Evolutionary conservation across 331 rosid genomes (phyloP), one percentile per base, ranked within the genome.

Genomic region (Acacia concinna): DNA sequence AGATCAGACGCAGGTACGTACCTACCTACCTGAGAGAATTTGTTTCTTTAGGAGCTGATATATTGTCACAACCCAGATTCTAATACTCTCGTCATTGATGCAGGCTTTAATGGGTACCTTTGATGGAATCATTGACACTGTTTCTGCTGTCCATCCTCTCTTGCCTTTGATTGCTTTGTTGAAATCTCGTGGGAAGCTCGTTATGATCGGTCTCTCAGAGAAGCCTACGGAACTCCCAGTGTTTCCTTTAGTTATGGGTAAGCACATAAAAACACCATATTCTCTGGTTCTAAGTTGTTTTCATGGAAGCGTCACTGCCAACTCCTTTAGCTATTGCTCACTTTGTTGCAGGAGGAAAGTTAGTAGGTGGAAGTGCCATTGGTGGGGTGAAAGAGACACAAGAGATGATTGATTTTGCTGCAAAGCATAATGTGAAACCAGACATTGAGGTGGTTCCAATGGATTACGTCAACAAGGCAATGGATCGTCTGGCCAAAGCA

Each of bases 311-410:
- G 18, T 62, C 37, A 28, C 3, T 0, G 17, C 15, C 1, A 27
- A 71, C 27, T 35, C 38, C 15, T 40, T 75, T 56, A 17, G 23
- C 3, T 23, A 31, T 44, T 44, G 6, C 13, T 21, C 21, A 46
- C 31, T 59, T 14, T 35, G 63, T 15, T 43, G 81, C 69, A 82
- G 85, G 78, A 34, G 52, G 85, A 52, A 82, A 77, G 69, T 14
- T 40, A 4, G 20, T 82, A 10, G 81, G 64, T 49, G 85, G 85
- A 4, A 87, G 86, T 70, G 17, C 28, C 75, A 63, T 79, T 44
- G 94, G 94, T 35, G 89, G 91, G 21, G 73, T 90, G 85, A 81
- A 75, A 23, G 90, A 89, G 79, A 84, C 83, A 0, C 84, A 81
- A 72, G 86, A 84, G 38, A 65, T 85, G 91, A 69, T 85, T 27